Conservation (phyloP, 768 basidiomycete genomes). For the Chalciporus sphaerocephalus region DNA sequence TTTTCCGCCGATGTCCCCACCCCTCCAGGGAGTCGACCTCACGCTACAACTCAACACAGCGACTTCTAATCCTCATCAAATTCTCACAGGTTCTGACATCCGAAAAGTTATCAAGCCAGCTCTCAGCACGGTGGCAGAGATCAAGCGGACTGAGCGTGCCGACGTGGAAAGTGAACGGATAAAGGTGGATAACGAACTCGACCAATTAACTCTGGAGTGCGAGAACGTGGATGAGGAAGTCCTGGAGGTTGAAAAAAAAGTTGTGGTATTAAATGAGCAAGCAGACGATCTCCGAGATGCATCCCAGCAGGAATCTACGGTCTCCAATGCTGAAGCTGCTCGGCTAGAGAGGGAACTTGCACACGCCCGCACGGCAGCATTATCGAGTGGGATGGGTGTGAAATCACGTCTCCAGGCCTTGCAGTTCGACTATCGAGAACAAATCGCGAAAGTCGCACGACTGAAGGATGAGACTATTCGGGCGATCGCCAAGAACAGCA, state of each 20-base stretch:
- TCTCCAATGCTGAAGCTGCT: conserved; percentile 61
- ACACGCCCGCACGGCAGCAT: conserved; percentile 68
- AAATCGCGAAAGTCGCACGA: conserved; percentile 68
- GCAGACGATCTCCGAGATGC: conserved; percentile 82
- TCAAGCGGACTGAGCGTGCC: conserved; percentile 64
- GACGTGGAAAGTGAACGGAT: conserved; percentile 73
- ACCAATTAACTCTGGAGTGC: conserved; percentile 68
- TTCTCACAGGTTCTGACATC: conserved; percentile 68
- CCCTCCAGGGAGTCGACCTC: conserved; percentile 71
- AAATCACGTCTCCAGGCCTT: conserved; percentile 72
- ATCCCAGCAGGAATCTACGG: conserved; percentile 68
- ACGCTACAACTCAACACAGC: conserved; percentile 79
- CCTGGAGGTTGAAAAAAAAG: conserved; percentile 68
- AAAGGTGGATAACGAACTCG: conserved; percentile 77
- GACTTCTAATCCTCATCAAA: conserved; percentile 59
- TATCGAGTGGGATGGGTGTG: conserved; percentile 78
- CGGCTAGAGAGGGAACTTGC: conserved; percentile 69
- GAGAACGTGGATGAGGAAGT: conserved; percentile 82
- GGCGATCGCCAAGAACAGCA: conserved; percentile 79
- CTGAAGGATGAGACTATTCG: conserved; percentile 77
- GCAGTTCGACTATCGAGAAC: conserved; percentile 77
- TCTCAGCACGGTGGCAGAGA: conserved; percentile 65
- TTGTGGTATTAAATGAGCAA: conserved; percentile 62
- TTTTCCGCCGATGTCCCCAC: conserved; percentile 67
- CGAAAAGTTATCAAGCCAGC: conserved; percentile 73